Conservation (phyloP, 2,329 filamentous ascomycete species). For the Byssothecium circinans region DNA sequence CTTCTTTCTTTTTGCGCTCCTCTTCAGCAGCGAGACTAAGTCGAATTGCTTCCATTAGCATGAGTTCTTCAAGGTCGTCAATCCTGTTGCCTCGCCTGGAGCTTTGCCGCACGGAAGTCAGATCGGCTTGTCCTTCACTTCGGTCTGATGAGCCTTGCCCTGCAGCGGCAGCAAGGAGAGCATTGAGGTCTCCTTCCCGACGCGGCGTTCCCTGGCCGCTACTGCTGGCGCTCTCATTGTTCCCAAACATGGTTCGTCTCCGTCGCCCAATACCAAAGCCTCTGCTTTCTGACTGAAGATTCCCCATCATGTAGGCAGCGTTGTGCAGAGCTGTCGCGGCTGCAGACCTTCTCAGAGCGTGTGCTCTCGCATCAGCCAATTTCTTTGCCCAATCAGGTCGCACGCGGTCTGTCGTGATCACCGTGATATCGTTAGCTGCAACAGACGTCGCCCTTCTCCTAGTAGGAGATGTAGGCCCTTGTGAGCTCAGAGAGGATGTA, state of each 20-base stretch:
- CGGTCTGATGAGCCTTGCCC: conserved; percentile 30
- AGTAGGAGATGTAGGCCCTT: conserved; percentile 43
- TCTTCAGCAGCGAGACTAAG: conserved; percentile 90
- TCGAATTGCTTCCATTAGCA: conserved; percentile 96
- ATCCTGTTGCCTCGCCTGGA: conserved; percentile 64
- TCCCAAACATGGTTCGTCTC: conserved; percentile 54
- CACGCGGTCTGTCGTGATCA: conserved; percentile 89
- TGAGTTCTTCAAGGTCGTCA: conserved; percentile 93
- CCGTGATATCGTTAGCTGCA: conserved; percentile 79
- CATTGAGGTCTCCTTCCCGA: conserved; percentile 33
- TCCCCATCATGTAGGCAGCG: conserved; percentile 85
- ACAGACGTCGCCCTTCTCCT: conserved; percentile 68
- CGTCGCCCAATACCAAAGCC: conserved; percentile 53
- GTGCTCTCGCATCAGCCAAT: conserved; percentile 78
- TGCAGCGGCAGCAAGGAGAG: conserved; percentile 30
- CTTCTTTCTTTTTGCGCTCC: conserved; percentile 81
- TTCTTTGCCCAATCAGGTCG: conserved; percentile 95
- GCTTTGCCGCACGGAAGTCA: conserved; percentile 49
- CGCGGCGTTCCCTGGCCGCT: conserved; percentile 51
- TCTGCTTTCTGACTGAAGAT: conserved; percentile 51
- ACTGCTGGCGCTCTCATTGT: conserved; percentile 47
- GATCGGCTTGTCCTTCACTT: conserved; percentile 39
- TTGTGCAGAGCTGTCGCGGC: conserved; percentile 94
- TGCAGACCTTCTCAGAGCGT: conserved; percentile 82
- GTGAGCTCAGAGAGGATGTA: conserved; percentile 73